phyloP scores from a whole-genome alignment of 2,329 filamentous ascomycete genomes.

The Alternaria metachromatica region DNA sequence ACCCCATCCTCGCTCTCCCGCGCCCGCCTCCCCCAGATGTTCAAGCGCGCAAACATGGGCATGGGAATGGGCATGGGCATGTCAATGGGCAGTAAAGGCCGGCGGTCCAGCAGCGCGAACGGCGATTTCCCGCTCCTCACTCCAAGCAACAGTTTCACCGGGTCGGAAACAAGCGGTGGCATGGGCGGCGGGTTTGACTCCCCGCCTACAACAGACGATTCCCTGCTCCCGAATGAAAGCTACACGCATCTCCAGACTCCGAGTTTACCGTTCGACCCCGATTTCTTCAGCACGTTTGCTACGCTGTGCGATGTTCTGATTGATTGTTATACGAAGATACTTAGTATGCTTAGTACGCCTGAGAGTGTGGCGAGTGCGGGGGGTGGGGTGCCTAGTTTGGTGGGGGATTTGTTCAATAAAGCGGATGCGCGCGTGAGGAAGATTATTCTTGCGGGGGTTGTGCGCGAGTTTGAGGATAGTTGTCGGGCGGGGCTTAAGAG shows the following conservation, averaged over 20 bases:
- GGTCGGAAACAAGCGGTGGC: slow-evolving; percentile 19
- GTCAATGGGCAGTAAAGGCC: slow-evolving; percentile 46
- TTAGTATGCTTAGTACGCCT: slow-evolving; percentile 76
- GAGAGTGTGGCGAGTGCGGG: slow-evolving; percentile 50
- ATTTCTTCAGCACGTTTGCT: slow-evolving; percentile 96
- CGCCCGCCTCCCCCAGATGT: slow-evolving; percentile 69
- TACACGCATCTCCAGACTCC: slow-evolving; percentile 92
- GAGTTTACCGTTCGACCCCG: slow-evolving; percentile 89
- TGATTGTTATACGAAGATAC: slow-evolving; percentile 83
- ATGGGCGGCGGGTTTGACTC: slow-evolving; percentile 32
- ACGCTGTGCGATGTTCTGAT: slow-evolving; percentile 95
- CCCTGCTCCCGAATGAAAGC: slow-evolving; percentile 70
- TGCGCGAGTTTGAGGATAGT: slow-evolving; percentile 92
- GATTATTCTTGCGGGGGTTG: slow-evolving; percentile 83
- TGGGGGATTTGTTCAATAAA: slow-evolving; percentile 89
- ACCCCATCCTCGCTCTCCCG: slow-evolving; percentile 74
- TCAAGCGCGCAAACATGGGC: slow-evolving; percentile 52
- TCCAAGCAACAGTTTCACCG: slow-evolving; percentile 27
- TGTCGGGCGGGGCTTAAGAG: slow-evolving; percentile 77
- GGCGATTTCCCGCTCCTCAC: slow-evolving; percentile 49
- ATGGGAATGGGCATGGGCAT: slow-evolving; percentile 48
- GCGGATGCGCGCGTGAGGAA: slow-evolving; percentile 86
- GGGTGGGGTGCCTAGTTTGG: slow-evolving; percentile 39
- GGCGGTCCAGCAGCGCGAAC: slow-evolving; percentile 66
- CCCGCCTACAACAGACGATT: slow-evolving; percentile 38